phyloP scores from a whole-genome alignment of 768 basidiomycete species.

The Rhodotorula diobovata region DNA sequence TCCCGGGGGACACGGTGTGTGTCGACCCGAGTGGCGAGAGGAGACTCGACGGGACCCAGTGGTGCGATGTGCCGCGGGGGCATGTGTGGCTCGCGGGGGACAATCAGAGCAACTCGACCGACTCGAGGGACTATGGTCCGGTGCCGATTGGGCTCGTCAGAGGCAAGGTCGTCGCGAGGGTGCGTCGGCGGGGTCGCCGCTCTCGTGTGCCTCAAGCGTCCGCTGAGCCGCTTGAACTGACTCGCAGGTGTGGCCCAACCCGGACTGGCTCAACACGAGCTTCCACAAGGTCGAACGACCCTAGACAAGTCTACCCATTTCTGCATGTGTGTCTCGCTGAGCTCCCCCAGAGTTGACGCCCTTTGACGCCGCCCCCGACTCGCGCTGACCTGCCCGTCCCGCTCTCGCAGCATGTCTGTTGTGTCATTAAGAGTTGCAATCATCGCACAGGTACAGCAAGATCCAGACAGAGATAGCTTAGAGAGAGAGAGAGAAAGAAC shows the following conservation, averaged over 20 bases:
- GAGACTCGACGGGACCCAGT: constrained; percentile 24
- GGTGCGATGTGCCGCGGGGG: constrained; percentile 8
- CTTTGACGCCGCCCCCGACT: neutral
- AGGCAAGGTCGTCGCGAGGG: constrained; percentile 54
- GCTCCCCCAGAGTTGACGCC: too few relatives aligned
- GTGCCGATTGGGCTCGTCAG: constrained; percentile 74
- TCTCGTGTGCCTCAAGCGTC: too few relatives aligned
- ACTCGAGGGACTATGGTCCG: constrained; percentile 90
- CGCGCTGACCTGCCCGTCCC: neutral
- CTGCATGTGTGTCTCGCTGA: too few relatives aligned
- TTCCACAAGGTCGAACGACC: neutral
- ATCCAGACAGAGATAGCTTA: neutral
- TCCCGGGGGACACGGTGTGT: constrained; percentile 82
- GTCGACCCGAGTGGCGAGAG: constrained; percentile 63
- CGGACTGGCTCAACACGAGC: neutral
- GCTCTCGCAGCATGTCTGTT: neutral
- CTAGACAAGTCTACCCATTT: neutral
- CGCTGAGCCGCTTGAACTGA: too few relatives aligned
- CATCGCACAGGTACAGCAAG: neutral
- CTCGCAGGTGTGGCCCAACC: constrained; percentile 29
- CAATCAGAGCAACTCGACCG: constrained; percentile 73
- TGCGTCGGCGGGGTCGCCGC: constrained; percentile 7
- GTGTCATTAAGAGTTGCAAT: neutral
- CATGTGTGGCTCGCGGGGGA: constrained; percentile 77
- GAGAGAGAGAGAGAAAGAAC: too few relatives aligned